A percentile compares a stretch with the other conserved stretches of the same genome.
phyloP scores from a whole-genome alignment of 2,329 filamentous ascomycete genomes.

The Rhinocladiella similis region DNA sequence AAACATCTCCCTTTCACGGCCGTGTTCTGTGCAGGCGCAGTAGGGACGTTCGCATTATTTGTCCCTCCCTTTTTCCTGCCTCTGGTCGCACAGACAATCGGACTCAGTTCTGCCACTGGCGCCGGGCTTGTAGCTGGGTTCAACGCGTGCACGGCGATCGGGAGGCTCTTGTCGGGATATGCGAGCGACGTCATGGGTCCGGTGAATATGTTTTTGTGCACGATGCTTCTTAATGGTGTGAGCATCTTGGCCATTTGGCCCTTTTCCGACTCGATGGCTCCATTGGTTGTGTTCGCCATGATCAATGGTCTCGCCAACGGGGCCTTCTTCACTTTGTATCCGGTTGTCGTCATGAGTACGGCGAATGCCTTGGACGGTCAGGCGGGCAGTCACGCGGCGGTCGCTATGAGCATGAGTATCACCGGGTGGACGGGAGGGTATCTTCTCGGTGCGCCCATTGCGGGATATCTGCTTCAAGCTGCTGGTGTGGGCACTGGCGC shows the following conservation, averaged over 20 bases:
- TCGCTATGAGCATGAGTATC: conserved; percentile 63
- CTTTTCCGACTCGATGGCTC: conserved; percentile 54
- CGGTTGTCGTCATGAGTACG: conserved; percentile 63
- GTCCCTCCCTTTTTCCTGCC: conserved; percentile 64
- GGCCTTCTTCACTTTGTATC: conserved; percentile 64
- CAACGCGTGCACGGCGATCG: conserved; percentile 61
- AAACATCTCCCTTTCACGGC: conserved; percentile 52
- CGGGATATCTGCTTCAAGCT: conserved; percentile 59
- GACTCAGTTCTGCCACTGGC: conserved; percentile 53
- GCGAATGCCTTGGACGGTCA: conserved; percentile 41
- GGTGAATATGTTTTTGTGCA: conserved; percentile 55
- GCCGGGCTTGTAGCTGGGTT: conserved; percentile 62
- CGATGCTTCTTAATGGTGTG: conserved; percentile 50
- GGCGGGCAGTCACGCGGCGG: conserved; percentile 42
- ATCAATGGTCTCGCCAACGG: conserved; percentile 63
- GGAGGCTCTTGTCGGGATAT: conserved; percentile 56
- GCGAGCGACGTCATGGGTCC: conserved; percentile 57
- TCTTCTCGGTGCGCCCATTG: conserved; percentile 61
- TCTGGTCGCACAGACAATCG: conserved; percentile 56
- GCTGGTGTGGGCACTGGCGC: conserved; percentile 48
- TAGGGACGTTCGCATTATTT: conserved; percentile 61
- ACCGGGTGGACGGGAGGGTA: conserved; percentile 64
- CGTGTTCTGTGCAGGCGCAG: conserved; percentile 55
- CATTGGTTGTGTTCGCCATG: conserved; percentile 58
- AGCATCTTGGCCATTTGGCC: conserved; percentile 66